These are phyloP conservation scores for Cyphellophora europaea DNA, from an alignment of 2,329 filamentous ascomycete genomes.

Conservation along the genomic window DNA sequence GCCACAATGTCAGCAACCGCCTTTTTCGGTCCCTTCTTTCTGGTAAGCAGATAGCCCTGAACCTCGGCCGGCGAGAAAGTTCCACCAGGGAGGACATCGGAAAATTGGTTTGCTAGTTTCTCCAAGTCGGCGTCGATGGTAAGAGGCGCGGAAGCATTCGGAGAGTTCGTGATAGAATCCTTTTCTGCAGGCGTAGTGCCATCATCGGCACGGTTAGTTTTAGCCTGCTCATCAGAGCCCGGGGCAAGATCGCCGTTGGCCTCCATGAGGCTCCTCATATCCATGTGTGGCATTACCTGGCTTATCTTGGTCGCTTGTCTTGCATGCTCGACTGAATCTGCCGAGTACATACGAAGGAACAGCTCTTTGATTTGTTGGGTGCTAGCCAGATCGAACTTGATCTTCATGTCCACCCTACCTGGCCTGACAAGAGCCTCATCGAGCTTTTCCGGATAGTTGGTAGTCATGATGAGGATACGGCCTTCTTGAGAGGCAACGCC, in stretches of 20 bases:
- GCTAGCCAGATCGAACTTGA: conserved; percentile 41
- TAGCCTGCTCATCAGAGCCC: neutral
- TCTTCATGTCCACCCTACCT: conserved; percentile 60
- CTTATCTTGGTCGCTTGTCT: conserved; percentile 6
- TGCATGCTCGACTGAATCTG: conserved; percentile 4
- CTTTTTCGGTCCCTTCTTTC: conserved; percentile 49
- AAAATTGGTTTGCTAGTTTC: conserved; percentile 29
- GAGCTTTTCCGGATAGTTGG: conserved; percentile 63
- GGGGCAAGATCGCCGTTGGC: neutral
- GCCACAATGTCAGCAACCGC: conserved; percentile 44
- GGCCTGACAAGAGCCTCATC: conserved; percentile 66
- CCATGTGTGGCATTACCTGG: conserved; percentile 4
- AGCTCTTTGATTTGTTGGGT: conserved; percentile 19
- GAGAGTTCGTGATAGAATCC: neutral
- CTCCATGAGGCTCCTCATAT: neutral
- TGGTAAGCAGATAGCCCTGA: conserved; percentile 55
- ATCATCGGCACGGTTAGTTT: neutral
- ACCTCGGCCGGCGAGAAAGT: conserved; percentile 53
- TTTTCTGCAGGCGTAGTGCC: neutral
- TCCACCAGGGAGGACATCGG: conserved; percentile 41
- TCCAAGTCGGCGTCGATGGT: neutral
- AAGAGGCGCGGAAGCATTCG: no score
- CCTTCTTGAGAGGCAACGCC: conserved; percentile 72
- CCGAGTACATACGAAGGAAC: conserved; percentile 21
- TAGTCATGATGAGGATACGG: conserved; percentile 74